Evolutionary conservation across 495 filamentous ascomycete genomes (phyloP).

Genomic region (Entonaema liquescens): DNA sequence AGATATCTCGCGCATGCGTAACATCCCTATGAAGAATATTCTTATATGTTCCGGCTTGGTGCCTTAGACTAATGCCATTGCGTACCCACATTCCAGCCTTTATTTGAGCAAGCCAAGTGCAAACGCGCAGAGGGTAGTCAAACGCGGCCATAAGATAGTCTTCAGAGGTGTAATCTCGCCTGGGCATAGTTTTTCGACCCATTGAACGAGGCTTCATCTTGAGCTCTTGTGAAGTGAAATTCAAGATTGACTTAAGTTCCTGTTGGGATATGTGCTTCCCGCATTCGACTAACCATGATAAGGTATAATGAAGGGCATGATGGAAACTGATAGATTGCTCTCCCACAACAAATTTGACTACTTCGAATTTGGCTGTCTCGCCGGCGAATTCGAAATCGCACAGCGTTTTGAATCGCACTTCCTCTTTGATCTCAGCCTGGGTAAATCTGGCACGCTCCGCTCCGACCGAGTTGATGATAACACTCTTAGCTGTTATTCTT

Average conservation of each 20-base stretch:
- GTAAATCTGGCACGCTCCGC: conserved; percentile 86
- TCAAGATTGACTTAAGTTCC: conserved; percentile 70
- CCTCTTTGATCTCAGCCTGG: conserved; percentile 87
- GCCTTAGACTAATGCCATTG: conserved; percentile 92
- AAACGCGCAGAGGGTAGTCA: conserved; percentile 91
- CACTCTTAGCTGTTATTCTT: conserved; percentile 74
- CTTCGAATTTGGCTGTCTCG: conserved; percentile 63
- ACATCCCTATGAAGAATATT: conserved; percentile 88
- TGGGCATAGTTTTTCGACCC: conserved; percentile 62
- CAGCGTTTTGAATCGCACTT: conserved; percentile 79
- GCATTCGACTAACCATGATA: conserved; percentile 96
- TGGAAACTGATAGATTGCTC: conserved; percentile 95
- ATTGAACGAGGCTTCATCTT: conserved; percentile 63
- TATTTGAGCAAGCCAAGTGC: conserved; percentile 97
- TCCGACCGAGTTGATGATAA: conserved; percentile 86
- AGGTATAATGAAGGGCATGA: conserved; percentile 92
- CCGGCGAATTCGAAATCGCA: conserved; percentile 82
- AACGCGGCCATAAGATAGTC: conserved; percentile 88
- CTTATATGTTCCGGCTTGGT: conserved; percentile 92
- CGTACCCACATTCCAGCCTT: conserved; percentile 98
- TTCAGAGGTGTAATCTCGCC: conserved; percentile 63
- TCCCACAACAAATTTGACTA: conserved; percentile 89
- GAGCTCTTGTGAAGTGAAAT: conserved; percentile 68
- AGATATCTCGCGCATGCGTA: conserved; percentile 93
- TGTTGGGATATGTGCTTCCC: conserved; percentile 77